Evolutionary conservation across 306 rosid genomes (phyloP).

Genomic region (Cucumis hystrix): DNA sequence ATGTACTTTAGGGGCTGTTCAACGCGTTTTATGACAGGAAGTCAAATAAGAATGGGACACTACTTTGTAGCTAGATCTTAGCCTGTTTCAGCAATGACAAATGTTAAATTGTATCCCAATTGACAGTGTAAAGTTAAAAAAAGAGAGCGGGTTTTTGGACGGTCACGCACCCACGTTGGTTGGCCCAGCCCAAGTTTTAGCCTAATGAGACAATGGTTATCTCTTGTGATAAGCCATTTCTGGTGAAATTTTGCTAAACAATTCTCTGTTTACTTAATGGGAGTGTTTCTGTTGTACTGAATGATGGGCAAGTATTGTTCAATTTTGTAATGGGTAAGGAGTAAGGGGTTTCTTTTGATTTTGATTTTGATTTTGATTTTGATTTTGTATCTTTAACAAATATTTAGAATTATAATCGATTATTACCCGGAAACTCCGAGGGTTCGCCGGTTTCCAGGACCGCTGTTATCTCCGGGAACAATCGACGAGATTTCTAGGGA

Average conservation of each 20-base stretch:
- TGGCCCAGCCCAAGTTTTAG: background rate
- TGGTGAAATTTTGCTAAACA: background rate
- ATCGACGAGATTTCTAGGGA: background rate
- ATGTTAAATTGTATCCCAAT: background rate
- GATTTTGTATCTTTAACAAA: background rate
- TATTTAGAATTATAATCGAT: background rate
- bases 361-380: background rate
- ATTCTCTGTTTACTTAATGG: background rate
- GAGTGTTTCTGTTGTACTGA: background rate
- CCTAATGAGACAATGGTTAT: background rate
- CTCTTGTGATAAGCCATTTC: background rate
- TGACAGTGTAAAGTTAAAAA: background rate
- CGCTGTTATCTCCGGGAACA: background rate
- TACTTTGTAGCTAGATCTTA: background rate
- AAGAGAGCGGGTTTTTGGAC: background rate
- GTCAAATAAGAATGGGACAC: slow-evolving; percentile 2
- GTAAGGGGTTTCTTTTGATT: background rate
- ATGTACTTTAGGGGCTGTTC: background rate
- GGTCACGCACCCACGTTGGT: background rate
- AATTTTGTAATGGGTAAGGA: background rate
- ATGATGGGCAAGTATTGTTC: background rate
- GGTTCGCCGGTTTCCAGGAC: background rate
- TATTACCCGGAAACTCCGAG: background rate
- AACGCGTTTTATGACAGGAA: slow-evolving; percentile 1
- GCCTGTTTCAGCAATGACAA: background rate